phyloP scores from a whole-genome alignment of 2,329 filamentous ascomycete species.

The Elsinoe arachidis region DNA sequence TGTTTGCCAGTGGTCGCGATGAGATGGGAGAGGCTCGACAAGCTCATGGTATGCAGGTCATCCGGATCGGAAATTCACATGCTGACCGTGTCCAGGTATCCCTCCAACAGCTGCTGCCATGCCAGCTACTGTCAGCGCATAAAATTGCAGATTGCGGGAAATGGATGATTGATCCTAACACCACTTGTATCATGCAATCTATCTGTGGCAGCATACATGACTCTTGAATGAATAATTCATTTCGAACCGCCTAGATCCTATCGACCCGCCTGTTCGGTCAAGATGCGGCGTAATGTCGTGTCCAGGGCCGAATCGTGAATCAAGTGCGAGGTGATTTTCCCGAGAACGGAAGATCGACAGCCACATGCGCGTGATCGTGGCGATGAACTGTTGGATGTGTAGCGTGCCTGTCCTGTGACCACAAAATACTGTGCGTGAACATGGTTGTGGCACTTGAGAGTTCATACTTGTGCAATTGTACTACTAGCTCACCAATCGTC shows the following conservation, averaged over 20 bases:
- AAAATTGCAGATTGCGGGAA: neutral
- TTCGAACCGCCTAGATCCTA: neutral
- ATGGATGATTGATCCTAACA: neutral
- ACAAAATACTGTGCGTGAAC: neutral
- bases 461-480: too few species aligned
- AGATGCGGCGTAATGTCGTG: neutral
- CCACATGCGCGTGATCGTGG: constrained; percentile 11
- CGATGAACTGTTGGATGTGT: constrained; percentile 2
- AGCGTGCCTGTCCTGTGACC: neutral
- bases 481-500: neutral
- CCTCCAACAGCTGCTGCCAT: neutral
- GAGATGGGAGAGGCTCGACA: constrained; percentile 35
- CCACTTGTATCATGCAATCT: neutral
- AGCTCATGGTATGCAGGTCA: constrained; percentile 25
- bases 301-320: constrained; percentile 3
- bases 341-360: constrained; percentile 11
- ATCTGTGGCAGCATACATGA: neutral
- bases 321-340: constrained; percentile 6
- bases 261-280: constrained; percentile 3
- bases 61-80: too few species aligned
- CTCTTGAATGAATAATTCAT: neutral
- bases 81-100: constrained; percentile 9
- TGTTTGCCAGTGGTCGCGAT: constrained; percentile 42
- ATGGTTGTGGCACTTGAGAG: neutral
- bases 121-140: neutral